Conservation (phyloP, 1,139 yeast genomes). For the Kodamaea sp. region DNA sequence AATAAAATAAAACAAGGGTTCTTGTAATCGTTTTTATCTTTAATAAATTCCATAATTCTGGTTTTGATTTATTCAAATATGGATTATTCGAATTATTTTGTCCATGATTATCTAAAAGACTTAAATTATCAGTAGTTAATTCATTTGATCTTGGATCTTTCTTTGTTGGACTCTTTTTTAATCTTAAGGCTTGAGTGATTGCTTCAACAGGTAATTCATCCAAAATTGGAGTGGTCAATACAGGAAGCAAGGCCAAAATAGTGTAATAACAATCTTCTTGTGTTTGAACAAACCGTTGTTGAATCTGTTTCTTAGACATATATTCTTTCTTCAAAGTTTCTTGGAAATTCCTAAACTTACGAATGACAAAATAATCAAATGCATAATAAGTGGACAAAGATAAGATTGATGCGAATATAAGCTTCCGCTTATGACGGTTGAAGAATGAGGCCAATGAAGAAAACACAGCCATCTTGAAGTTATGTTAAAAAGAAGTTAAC, state of each 20-base stretch:
- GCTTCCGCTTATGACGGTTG: conserved; percentile 58
- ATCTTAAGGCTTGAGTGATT: conserved; percentile 67
- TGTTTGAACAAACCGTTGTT: conserved; percentile 72
- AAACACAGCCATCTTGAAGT: conserved; percentile 41
- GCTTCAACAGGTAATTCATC: conserved; percentile 67
- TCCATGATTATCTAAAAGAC: conserved; percentile 29
- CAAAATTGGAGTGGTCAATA: conserved; percentile 62
- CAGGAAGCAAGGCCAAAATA: conserved; percentile 77
- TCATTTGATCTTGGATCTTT: conserved; percentile 14
- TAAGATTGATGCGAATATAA: conserved; percentile 56
- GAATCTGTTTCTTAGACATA: conserved; percentile 72
- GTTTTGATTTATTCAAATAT: conserved; percentile 50
- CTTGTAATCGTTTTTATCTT: conserved; percentile 74
- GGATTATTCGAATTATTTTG: conserved; percentile 23
- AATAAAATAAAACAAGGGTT: conserved; percentile 66
- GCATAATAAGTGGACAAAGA: conserved; percentile 57
- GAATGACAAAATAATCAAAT: conserved; percentile 52
- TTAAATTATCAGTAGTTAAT: conserved; percentile 41
- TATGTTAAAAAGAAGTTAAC: neutral
- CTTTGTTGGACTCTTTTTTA: conserved; percentile 45
- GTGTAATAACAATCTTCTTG: conserved; percentile 89
- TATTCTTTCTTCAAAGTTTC: conserved; percentile 69
- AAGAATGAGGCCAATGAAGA: conserved; percentile 53
- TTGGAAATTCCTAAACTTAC: conserved; percentile 63
- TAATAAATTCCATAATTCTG: conserved; percentile 82